These are phyloP conservation scores for Rhizopogon vinicolor DNA, from an alignment of 768 basidiomycete genomes.

Conservation along the genomic window DNA sequence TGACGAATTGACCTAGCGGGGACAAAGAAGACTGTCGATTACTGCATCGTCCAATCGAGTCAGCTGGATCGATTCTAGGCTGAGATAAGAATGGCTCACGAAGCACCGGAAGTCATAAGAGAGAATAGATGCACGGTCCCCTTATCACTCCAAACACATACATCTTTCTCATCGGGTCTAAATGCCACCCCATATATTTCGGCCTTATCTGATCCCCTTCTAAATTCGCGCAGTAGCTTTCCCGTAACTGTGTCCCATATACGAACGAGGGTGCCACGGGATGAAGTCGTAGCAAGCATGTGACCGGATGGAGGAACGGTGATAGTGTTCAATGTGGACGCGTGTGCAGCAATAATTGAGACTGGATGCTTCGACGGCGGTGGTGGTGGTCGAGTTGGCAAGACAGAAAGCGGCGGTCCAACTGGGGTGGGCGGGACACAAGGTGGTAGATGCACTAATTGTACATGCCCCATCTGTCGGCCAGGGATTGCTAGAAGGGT, in stretches of 20 bases:
- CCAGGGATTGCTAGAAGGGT: slow-evolving; percentile 86
- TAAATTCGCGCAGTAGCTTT: slow-evolving; percentile 71
- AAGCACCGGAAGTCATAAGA: slow-evolving; percentile 57
- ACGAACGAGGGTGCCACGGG: slow-evolving; percentile 79
- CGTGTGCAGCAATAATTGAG: slow-evolving; percentile 83
- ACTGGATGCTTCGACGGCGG: slow-evolving; percentile 59
- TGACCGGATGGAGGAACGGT: slow-evolving; percentile 74
- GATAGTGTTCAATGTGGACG: slow-evolving; percentile 71
- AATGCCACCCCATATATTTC: slow-evolving; percentile 90
- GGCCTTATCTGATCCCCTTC: slow-evolving; percentile 86
- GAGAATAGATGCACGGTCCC: slow-evolving; percentile 91
- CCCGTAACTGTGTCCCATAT: slow-evolving; percentile 79
- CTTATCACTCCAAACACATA: slow-evolving; percentile 94
- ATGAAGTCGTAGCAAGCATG: slow-evolving; percentile 79
- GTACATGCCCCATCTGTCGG: slow-evolving; percentile 83
- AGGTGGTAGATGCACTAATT: slow-evolving; percentile 79
- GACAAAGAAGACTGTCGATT: slow-evolving; percentile 86
- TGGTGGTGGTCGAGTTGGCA: slow-evolving; percentile 52
- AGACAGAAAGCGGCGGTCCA: slow-evolving; percentile 51
- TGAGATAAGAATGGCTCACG: slow-evolving; percentile 42
- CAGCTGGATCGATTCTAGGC: background rate
- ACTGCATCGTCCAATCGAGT: slow-evolving; percentile 31
- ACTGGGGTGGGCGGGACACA: slow-evolving; percentile 57
- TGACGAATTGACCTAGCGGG: slow-evolving; percentile 73
- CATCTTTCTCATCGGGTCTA: slow-evolving; percentile 77